Base-by-base conservation (phyloP, 805 yeast genomes). In the Hanseniaspora opuntiae region DNA sequence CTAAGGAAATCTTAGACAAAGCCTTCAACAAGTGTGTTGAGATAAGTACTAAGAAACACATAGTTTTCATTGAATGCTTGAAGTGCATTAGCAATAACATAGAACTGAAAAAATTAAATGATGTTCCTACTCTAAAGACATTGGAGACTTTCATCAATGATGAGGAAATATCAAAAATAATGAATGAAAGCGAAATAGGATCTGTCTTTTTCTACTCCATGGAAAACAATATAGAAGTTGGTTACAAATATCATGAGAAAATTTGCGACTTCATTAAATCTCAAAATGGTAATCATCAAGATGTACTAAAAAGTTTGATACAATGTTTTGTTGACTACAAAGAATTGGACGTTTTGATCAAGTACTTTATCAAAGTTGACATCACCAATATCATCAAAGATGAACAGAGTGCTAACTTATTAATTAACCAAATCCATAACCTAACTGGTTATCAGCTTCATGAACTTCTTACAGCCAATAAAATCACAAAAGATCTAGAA, bases 261-360 rank as follows among this genome's bases (percentile, higher is more conserved):
- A 51, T 51, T 8, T 14, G 44, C 11, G n/a, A 17, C 11, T 30
- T 32, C 4, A 30, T 44, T 9, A 44, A 19, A 19, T 25, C 14
- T 14, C 42, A 39, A 22, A 39, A 16, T 14, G 16, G 17, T 5
- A 39, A 22, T 14, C 17, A 22, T 5, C 28, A 22, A 14, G 20
- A 22, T 30, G 19, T 48, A 3, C 17, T 48, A 4, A 20, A 48
- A 17, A 28, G 42, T n/a, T 20, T 50, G 20, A 17, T 50, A 7
- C 22, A 42, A 36, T 51, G 54, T n/a, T 51, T 51, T 30, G 41
- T 51, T 28, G 54, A 51, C 24, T 51, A 42, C 22, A 51, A 51
- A 51, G 54, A 51, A 20, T 28, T 44, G 8, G 44, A 44, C 1
- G 19, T 20, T 14, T 50, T 50, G 10, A 35, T 50, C 2, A 42